Conservation (phyloP, 176 grass and related monocot genomes). For the Puccinellia tenuiflora region DNA sequence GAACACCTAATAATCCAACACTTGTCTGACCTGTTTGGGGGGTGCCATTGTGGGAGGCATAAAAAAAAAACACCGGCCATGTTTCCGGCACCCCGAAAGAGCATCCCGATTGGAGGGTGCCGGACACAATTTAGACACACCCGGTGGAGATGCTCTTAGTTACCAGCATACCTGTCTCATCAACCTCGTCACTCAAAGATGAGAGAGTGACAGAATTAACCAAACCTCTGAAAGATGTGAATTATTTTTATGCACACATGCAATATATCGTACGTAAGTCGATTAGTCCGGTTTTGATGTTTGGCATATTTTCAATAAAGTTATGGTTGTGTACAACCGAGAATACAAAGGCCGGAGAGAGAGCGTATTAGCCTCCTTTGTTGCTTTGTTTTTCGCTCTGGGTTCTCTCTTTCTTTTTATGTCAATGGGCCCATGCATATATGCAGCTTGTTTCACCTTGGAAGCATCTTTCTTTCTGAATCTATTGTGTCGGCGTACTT, state of each 20-base stretch:
- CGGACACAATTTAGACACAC: too few species aligned
- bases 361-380: constrained; percentile 13
- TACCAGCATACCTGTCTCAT: too few species aligned
- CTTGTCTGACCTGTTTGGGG: too few species aligned
- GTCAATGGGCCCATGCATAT: neutral
- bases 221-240: too few species aligned
- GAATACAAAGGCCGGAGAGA: neutral
- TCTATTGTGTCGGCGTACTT: neutral
- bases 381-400: neutral
- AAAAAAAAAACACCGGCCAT: too few species aligned
- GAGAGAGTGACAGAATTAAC: too few species aligned
- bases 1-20: too few species aligned
- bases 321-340: neutral
- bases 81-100: too few species aligned
- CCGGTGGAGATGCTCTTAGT: too few species aligned
- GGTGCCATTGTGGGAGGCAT: too few species aligned
- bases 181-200: too few species aligned
- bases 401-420: neutral
- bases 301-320: neutral
- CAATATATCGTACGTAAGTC: neutral
- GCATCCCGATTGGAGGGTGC: too few species aligned
- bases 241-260: neutral
- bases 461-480: neutral
- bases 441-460: neutral
- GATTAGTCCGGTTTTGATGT: neutral